These are phyloP conservation scores for Pulveroboletus ravenelii DNA, from an alignment of 768 basidiomycete genomes.

Conservation along the genomic window DNA sequence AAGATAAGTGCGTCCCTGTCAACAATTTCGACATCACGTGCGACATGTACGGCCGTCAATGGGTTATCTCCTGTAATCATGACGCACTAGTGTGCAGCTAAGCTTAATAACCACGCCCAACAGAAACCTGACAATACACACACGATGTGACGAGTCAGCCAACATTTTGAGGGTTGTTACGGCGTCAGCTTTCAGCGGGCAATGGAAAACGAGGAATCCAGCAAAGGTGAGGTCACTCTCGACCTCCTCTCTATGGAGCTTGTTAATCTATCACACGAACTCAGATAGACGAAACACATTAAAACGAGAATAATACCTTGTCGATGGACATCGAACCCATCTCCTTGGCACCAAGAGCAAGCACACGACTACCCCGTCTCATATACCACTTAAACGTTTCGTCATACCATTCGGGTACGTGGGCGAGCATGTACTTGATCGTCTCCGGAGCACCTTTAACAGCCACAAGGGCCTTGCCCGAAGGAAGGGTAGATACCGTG, in stretches of 20 bases:
- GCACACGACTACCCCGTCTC: slow-evolving; percentile 85
- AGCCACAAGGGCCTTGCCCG: slow-evolving; percentile 57
- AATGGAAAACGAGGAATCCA: slow-evolving; percentile 99
- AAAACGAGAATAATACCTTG: slow-evolving; percentile 47
- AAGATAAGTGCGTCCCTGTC: slow-evolving; percentile 93
- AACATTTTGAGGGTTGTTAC: slow-evolving; percentile 89
- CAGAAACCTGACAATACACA: slow-evolving; percentile 38
- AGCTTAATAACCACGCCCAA: not conserved
- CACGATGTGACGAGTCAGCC: slow-evolving; percentile 92
- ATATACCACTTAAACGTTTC: slow-evolving; percentile 95
- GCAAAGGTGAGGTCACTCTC: slow-evolving; percentile 79
- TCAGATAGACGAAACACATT: not conserved
- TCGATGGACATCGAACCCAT: slow-evolving; percentile 66
- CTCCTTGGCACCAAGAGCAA: slow-evolving; percentile 87
- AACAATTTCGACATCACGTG: slow-evolving; percentile 93
- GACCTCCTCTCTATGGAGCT: slow-evolving; percentile 73
- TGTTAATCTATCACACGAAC: slow-evolving; percentile 63
- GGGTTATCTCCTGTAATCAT: slow-evolving; percentile 99
- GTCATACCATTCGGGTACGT: slow-evolving; percentile 78
- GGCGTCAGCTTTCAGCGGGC: slow-evolving; percentile 92
- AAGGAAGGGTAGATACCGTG: slow-evolving; percentile 68
- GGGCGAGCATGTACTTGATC: slow-evolving; percentile 78
- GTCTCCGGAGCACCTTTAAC: slow-evolving; percentile 99
- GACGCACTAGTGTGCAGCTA: slow-evolving; percentile 58
- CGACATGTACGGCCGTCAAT: slow-evolving; percentile 93